Conservation (phyloP, 306 rosid species). For the Rubus parviflorus region DNA sequence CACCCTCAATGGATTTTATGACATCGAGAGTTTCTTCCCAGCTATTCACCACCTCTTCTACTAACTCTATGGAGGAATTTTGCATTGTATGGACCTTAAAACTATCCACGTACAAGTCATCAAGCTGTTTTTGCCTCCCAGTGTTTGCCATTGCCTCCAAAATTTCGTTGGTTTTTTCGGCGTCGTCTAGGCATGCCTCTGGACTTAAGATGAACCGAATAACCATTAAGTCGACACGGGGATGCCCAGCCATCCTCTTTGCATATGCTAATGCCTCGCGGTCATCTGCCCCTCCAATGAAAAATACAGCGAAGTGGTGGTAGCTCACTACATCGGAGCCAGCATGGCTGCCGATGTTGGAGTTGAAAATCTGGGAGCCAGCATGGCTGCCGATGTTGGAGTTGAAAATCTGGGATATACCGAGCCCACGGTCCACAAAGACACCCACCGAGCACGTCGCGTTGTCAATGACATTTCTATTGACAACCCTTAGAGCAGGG, state of each 20-base stretch:
- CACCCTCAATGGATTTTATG: slow-evolving; percentile 16
- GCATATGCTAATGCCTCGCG: slow-evolving; percentile 64
- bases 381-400: slow-evolving; percentile 1
- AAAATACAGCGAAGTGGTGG: slow-evolving; percentile 31
- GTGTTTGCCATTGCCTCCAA: slow-evolving; percentile 17
- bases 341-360: not conserved
- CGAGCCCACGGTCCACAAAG: slow-evolving; percentile 37
- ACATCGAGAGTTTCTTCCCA: slow-evolving; percentile 38
- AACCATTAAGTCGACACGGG: slow-evolving; percentile 29
- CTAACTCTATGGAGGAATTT: slow-evolving; percentile 13
- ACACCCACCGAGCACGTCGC: slow-evolving; percentile 36
- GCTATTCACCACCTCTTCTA: slow-evolving; percentile 28
- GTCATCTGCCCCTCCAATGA: slow-evolving; percentile 59
- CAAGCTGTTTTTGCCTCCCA: slow-evolving; percentile 32
- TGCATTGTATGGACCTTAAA: slow-evolving; percentile 17
- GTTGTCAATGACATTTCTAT: slow-evolving; percentile 32
- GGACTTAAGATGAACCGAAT: slow-evolving; percentile 37
- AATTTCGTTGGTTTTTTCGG: not conserved
- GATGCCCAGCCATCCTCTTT: slow-evolving; percentile 50
- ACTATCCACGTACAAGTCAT: slow-evolving; percentile 29
- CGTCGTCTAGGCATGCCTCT: slow-evolving; percentile 9
- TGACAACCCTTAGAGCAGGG: slow-evolving; percentile 27
- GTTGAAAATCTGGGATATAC: not conserved
- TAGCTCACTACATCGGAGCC: not conserved
- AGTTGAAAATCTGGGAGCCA: not conserved